Evolutionary conservation across 176 grass and related monocot genomes (phyloP).

Genomic region (Poa pratensis): DNA sequence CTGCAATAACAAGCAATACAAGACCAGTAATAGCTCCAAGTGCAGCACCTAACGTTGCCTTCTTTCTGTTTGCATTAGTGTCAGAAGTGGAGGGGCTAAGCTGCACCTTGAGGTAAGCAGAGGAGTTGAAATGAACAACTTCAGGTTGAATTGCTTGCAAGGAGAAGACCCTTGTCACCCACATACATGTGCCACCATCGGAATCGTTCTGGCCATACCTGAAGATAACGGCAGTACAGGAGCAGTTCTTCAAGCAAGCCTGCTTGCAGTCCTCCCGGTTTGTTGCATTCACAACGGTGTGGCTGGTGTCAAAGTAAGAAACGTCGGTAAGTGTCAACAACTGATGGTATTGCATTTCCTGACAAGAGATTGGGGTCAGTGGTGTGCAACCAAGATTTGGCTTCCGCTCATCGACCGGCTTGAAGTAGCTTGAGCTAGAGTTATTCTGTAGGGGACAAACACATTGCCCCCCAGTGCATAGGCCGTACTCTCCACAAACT

Average conservation of each 20-base stretch:
- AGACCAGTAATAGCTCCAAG: conserved; percentile 27
- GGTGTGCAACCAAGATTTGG: conserved; percentile 52
- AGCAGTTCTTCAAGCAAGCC: conserved; percentile 54
- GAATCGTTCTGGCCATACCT: conserved; percentile 11
- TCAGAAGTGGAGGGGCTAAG: conserved; percentile 8
- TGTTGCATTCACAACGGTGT: conserved; percentile 27
- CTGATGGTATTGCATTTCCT: conserved; percentile 51
- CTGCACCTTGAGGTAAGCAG: conserved; percentile 54
- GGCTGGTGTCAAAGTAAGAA: conserved; percentile 51
- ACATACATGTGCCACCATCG: conserved; percentile 38
- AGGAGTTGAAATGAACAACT: conserved; percentile 42
- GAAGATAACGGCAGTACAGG: conserved; percentile 43
- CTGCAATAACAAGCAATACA: background rate
- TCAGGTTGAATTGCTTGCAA: conserved; percentile 45
- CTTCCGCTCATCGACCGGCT: conserved; percentile 33
- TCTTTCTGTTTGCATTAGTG: conserved; percentile 14
- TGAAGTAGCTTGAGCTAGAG: conserved; percentile 49
- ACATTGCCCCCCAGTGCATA: conserved; percentile 60
- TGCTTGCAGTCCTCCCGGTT: conserved; percentile 37
- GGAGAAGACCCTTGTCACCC: conserved; percentile 41
- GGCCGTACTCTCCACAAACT: conserved; percentile 53
- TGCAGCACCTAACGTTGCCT: background rate
- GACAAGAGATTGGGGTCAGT: conserved; percentile 54
- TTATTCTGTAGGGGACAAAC: conserved; percentile 37
- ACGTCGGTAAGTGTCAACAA: conserved; percentile 46